Evolutionary conservation across 768 basidiomycete species (phyloP), one percentile per base, ranked within the genome.

Genomic region (Termitomyces sp.): DNA sequence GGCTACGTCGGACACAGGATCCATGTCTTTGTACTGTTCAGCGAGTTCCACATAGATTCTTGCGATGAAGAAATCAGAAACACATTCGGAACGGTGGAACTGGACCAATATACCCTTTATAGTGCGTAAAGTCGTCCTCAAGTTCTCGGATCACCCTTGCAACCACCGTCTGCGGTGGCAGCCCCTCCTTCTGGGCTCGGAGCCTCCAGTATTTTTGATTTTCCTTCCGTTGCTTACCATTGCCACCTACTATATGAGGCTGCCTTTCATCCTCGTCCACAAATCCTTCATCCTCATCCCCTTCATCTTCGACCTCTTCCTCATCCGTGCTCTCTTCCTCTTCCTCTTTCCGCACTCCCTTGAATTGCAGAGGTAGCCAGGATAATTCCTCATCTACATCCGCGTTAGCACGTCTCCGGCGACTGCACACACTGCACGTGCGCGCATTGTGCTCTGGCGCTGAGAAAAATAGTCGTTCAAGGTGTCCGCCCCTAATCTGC

Each of bases 61-160:
- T 48, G 44, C 7, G n/a, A 45, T 53, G 40, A 18, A 34, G 43
- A 56, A 55, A 56, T 59, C 34, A 53, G 33, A 24, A 47, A 20
- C 50, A 55, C 42, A 42, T n/a, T 24, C 45, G 58, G 24, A 51
- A 46, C 20, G 53, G 27, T 39, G 37, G 45, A 55, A n/a, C 42
- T 37, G 46, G 47, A 57, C 36, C 33, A 24, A 76, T 86, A 30
- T 63, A 98, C 97, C 89, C 86, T 74, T 93, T 97, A 71, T 95
- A 96, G 73, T 94, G 93, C 36, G 84, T 84, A 67, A 98, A 98
- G 68, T 99, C 96, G 60, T 94, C 94, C 69, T 98, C 96, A 8
- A 99, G 77, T 71, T 96, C 93, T 59, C 88, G 71, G 32, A 98
- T 75, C 12, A 97, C 93, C 4, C 90, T 79, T 30, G 86, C 81